These are phyloP conservation scores for Orbilia quercus DNA, from an alignment of 2,329 filamentous ascomycete species.

Conservation along the genomic window DNA sequence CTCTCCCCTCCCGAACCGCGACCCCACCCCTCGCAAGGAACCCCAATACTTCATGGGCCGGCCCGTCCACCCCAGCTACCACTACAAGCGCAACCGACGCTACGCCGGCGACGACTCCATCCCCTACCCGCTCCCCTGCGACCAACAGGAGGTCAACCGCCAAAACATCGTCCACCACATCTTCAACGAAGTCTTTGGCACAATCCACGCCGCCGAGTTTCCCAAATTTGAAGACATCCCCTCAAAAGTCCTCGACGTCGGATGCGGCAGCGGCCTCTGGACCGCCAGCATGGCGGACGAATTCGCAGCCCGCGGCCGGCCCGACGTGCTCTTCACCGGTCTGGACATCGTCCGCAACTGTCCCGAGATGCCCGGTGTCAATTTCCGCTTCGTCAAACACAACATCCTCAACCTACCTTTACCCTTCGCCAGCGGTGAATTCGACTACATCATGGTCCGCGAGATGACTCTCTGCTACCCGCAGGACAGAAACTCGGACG, in stretches of 20 bases:
- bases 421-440: conserved; percentile 81
- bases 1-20: conserved; percentile 11
- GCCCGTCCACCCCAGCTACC: conserved; percentile 49
- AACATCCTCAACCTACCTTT: conserved; percentile 80
- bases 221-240: conserved; percentile 68
- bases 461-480: conserved; percentile 58
- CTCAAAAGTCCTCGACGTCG: conserved; percentile 82
- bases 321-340: conserved; percentile 60
- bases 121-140: conserved; percentile 86
- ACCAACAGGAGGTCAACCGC: conserved; percentile 85
- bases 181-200: conserved; percentile 81
- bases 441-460: conserved; percentile 74
- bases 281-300: conserved; percentile 69
- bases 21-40: conserved; percentile 17
- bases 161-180: conserved; percentile 86
- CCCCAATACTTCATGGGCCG: conserved; percentile 52
- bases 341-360: conserved; percentile 60
- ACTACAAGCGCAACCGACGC: conserved; percentile 65
- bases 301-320: conserved; percentile 57
- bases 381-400: conserved; percentile 81
- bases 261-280: conserved; percentile 90
- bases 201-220: conserved; percentile 64
- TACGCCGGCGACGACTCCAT: conserved; percentile 79
- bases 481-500: conserved; percentile 61
- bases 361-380: conserved; percentile 59